Base-by-base conservation (phyloP, 176 grass and related monocot species). In the Cymbopogon citratus region DNA sequence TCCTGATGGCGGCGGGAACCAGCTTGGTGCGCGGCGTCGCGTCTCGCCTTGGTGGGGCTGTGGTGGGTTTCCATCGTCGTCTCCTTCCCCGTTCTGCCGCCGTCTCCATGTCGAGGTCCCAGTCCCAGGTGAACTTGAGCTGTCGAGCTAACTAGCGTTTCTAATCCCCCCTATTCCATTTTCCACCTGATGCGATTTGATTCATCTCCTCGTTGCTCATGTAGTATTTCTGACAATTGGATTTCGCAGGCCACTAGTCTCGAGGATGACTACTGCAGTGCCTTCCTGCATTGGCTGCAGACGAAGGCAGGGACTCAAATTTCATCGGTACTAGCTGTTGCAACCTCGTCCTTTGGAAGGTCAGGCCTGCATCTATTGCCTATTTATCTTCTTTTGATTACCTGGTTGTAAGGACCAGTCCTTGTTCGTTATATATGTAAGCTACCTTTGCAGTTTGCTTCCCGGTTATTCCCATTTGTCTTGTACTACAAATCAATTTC, bases 251-350 rank as follows among this genome's bases (percentile, higher is more conserved):
- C 38, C 52, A 61, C 12, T 25, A 35, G 2, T 19, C 44, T 65
- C 27, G 46, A 62, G 29, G 44, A 25, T 21, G 59, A 76, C 0
- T 63, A 85, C 45, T 60, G 38, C 21, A 11, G 26, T 34, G 64
- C 13, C 21, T 93, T 93, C 82, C 77, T 93, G 23, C 63, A 23
- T 12, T 93, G 91, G 91, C 73, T 90, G 63, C 74, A 75, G 69
- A 31, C 43, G 12, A 90, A 85, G 45, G 77, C 85, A 9, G 87
- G 78, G 46, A 5, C 73, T 74, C 45, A 40, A 43, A 67, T 93
- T 81, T 93, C 91, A 2, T 83, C 87, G 5, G 74, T 63, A 34
- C 74, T 90, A 36, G 74, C 73, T 75, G 4, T 93, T 10, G 82
- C 87, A 63, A 36, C 36, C 74, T 93, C 91, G 40, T 13, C 69